Percentiles rank a stretch among this genome's conserved stretches.
These are phyloP conservation scores for Raphanus raphanistrum DNA, from an alignment of 345 rosid species.

Conservation along the genomic window DNA sequence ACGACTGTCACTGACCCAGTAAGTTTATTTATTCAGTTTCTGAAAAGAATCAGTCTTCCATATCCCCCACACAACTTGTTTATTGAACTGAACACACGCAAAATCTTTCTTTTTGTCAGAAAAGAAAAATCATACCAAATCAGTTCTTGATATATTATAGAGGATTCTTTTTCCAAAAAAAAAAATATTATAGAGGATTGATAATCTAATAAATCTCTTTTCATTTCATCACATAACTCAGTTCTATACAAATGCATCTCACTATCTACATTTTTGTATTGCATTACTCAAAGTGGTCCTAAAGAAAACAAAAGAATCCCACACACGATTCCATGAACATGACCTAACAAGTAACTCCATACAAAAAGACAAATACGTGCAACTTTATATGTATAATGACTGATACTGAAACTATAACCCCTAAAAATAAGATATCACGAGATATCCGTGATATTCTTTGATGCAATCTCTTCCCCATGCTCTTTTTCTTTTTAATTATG, in stretches of 20 bases:
- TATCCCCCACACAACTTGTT: conserved; percentile 24
- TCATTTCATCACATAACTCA: neutral
- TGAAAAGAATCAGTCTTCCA: conserved; percentile 31
- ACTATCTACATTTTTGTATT: neutral
- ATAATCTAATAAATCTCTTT: no score
- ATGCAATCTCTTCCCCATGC: conserved; percentile 37
- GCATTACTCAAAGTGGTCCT: conserved; percentile 28
- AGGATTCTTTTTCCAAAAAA: neutral
- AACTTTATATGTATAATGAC: conserved; percentile 31
- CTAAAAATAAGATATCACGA: conserved; percentile 58
- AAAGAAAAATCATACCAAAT: conserved; percentile 24
- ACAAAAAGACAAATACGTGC: conserved; percentile 23
- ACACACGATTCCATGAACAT: conserved; percentile 33
- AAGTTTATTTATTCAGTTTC: conserved; percentile 27
- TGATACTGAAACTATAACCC: conserved; percentile 47
- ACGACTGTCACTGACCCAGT: conserved; percentile 29
- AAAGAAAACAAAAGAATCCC: conserved; percentile 1
- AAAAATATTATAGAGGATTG: neutral
- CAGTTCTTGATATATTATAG: conserved; percentile 24
- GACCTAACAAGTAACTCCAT: conserved; percentile 31
- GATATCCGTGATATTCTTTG: conserved; percentile 60
- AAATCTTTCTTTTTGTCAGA: conserved; percentile 13
- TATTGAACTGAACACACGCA: conserved; percentile 20
- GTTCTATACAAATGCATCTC: conserved; percentile 9
- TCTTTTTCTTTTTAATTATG: neutral